These are phyloP conservation scores for Hirsutella rhossiliensis DNA, from an alignment of 2,329 filamentous ascomycete genomes.

Conservation along the genomic window DNA sequence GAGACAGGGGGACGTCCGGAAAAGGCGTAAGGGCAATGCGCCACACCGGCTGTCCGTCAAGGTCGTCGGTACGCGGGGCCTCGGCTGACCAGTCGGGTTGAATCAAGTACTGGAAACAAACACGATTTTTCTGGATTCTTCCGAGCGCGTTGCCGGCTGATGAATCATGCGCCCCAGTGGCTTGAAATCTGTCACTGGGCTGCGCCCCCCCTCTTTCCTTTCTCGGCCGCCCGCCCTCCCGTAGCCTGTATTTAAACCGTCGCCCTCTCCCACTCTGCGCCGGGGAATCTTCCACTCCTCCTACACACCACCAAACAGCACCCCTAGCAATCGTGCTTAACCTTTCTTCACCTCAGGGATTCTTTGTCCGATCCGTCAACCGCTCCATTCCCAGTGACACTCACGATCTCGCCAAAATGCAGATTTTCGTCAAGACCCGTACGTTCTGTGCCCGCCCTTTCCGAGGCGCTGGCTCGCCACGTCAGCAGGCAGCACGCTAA, in stretches of 20 bases:
- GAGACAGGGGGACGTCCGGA: too few relatives aligned
- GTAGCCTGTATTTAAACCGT: slow-evolving; percentile 20
- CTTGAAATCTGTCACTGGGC: slow-evolving; percentile 15
- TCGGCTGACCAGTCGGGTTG: background rate
- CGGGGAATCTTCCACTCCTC: background rate
- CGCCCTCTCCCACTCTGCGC: background rate
- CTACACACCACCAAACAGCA: background rate
- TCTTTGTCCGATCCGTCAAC: background rate
- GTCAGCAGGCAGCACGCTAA: background rate
- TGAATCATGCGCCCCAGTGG: slow-evolving; percentile 21
- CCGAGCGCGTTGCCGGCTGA: slow-evolving; percentile 17
- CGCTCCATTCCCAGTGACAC: background rate
- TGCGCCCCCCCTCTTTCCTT: slow-evolving; percentile 12
- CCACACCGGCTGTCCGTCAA: too few relatives aligned
- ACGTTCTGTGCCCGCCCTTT: slow-evolving; percentile 27
- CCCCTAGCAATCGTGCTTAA: background rate
- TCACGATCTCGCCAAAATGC: slow-evolving; percentile 51
- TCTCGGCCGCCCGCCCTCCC: slow-evolving; percentile 2
- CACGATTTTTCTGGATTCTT: slow-evolving; percentile 25
- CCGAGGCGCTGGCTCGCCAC: background rate
- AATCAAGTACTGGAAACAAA: background rate
- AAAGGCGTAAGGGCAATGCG: too few relatives aligned
- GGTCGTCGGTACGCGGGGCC: background rate
- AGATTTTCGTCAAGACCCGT: slow-evolving; percentile 98
- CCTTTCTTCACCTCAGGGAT: background rate